Evolutionary conservation across 768 basidiomycete species (phyloP), one percentile per base, ranked within the genome.

Genomic region (Termitomyces heimii): DNA sequence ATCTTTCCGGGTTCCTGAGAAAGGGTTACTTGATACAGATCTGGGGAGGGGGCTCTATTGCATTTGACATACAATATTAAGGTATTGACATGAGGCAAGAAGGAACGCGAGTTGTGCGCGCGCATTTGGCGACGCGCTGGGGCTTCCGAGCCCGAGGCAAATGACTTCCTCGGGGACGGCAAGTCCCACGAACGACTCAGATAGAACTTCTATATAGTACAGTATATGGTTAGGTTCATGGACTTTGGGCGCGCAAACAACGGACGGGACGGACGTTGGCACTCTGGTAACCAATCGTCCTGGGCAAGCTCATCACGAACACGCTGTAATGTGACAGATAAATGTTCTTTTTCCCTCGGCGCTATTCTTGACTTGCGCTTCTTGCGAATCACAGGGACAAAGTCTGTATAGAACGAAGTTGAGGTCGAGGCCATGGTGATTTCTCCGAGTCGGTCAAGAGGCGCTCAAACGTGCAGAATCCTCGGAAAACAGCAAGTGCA

Each of bases 141-240:
- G 88, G 67, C 85, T 87, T 50, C 89, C 89, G 29, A 92, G 74
- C 12, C 89, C 89, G 14, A 92, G 79, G 68, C 89, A 91, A 42
- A 92, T 66, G 46, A 87, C 72, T 32, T 67, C 61, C 9, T 66
- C 57, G 65, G 76, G 63, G 14, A 62, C 58, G 47, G 71, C 59
- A 37, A 60, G 53, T 35, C 62, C 62, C 26, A 52, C 60, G 26
- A 81, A 53, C 35, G 71, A 72, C 34, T 70, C 68, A 37, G 68
- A 63, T 42, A 80, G 47, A 20, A 73, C 64, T 59, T 69, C 79
- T 79, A 68, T 61, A 34, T 61, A 59, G 44, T 47, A 53, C 39
- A 39, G 18, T 32, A 42, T 20, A 40, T n/a, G 47, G 45, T 62
- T 53, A 61, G 63, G 48, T 47, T 31, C 26, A 44, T 52, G 56